Evolutionary conservation across 176 grass and related monocot genomes (phyloP), one percentile per base, ranked within the genome.

Genomic region (Eremochloa ophiuroides): DNA sequence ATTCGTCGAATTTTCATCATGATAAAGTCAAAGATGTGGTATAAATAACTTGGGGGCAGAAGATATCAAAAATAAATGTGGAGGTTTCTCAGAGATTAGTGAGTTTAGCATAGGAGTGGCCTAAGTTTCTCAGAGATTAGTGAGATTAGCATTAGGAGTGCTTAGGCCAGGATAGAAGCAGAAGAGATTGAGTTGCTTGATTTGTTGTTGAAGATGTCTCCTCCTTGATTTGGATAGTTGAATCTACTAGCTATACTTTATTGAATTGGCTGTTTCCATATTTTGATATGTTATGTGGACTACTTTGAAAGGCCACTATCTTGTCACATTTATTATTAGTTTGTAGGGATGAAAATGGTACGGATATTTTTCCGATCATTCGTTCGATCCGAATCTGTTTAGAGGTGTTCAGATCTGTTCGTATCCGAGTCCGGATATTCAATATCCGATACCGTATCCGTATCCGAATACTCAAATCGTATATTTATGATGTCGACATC

Each of bases 1-100:
- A 87, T 68, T 86, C 1, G 69, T 80, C 51, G 84, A 86, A 78
- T 74, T 79, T 62, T 63, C 88, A 62, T 40, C 35, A 17, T 33
- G 27, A 4, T 7, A 15, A 69, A 69, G 53, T 83, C 18, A 37
- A 74, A 76, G 51, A 65, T 56, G 11, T 64, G 59, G 17, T 76
- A 63, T 34, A 38, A 70, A 43, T 76, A 76, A 14, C 43, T 75
- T 89, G 40, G 40, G 22, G 60, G 25, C 20, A 35, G 22, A 62
- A 53, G 15, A 70, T 67, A 7, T 76, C 14, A 38, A 55, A 74
- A 84, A 80, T 80, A 89, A 76, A 43, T 27, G 51, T 35, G 23
- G 18, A 35, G 26, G 73, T 35, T 22, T 15, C 22, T 58, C 23
- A 16, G 12, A 13, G 73, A 42, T 0, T 16, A 22, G 51, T 30